Percentiles rank a stretch among this genome's conserved stretches.
Conservation (phyloP, 768 basidiomycete genomes). For the Cystoderma amianthinum region DNA sequence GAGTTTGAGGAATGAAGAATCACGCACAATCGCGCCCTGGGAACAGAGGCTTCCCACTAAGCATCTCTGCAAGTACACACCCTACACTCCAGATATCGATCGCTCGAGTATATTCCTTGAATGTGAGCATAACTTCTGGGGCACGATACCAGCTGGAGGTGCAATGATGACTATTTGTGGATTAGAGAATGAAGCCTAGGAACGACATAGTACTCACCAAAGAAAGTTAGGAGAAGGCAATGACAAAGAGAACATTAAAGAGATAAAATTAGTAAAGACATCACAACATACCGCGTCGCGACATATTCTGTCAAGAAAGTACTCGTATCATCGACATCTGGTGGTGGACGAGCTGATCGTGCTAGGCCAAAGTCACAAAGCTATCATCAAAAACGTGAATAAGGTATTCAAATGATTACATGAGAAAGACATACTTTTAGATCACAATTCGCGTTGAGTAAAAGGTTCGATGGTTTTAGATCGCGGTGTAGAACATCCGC, state of each 20-base stretch:
- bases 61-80: constrained; percentile 99
- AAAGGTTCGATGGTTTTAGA: constrained; percentile 91
- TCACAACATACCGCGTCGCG: constrained; percentile 63
- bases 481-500: constrained; percentile 95
- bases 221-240: too few species aligned
- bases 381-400: constrained; percentile 22
- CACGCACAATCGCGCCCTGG: constrained; percentile 98
- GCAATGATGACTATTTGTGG: too few species aligned
- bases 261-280: too few species aligned
- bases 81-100: constrained; percentile 99
- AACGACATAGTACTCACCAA: too few species aligned
- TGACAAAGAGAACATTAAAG: too few species aligned
- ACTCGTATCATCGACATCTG: constrained; percentile 70
- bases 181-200: too few species aligned
- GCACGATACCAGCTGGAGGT: constrained; percentile 93
- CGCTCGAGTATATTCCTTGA: constrained; percentile 92
- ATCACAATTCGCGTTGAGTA: constrained; percentile 95
- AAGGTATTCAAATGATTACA: constrained; percentile 3
- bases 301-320: constrained; percentile 94
- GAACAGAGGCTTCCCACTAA: constrained; percentile 97
- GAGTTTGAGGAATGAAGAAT: constrained; percentile 3
- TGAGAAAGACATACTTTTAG: constrained; percentile 57
- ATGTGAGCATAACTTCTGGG: constrained; percentile 97
- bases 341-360: constrained; percentile 68
- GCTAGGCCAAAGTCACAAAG: constrained; percentile 87